Evolutionary conservation across 495 filamentous ascomycete species (phyloP), one percentile per base, ranked within the genome.

Genomic region (Penicillium atrosanguineum): DNA sequence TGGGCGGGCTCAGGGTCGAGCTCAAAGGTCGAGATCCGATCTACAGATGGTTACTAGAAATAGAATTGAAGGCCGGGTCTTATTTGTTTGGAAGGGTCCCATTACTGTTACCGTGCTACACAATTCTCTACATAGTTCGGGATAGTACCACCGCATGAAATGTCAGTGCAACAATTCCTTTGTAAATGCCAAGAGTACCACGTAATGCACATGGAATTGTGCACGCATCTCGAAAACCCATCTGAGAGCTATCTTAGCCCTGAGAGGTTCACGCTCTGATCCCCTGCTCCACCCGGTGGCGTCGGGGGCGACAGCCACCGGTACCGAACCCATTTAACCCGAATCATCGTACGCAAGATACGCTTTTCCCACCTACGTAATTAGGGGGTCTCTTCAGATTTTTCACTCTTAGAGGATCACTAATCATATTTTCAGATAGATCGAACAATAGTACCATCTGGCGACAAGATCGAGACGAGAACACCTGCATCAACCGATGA

Each of bases 281-380:
- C 31, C 31, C 1, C 8, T 23, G 8, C 51, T 44, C 56, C 56
- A 59, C 56, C 46, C 46, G 50, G 56, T 59, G 56, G 56, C 56
- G 50, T 19, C 15, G 31, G 36, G 21, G 52, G 52, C 51, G 28
- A 46, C 31, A 34, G 31, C 31, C 31, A 34, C 31, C 31, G 28
- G 28, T 9, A 31, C 28, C 11, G 7, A 31, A 31, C 7, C 7
- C 28, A 8, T 7, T 1, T 7, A 2, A 31, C 28, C 28, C 28
- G 11, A 7, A 12, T 2, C 7, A 3, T 31, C 11, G 28, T 9
- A 12, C 2, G 5, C 2, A 23, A 23, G 23, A 5, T 23, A 23
- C 23, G 2, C 23, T 23, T 23, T 5, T 23, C 23, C 23, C 23
- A 23, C 23, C 23, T 23, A 23, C 5, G 23, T 23, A 23, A 23